Evolutionary conservation across 345 rosid genomes (phyloP), one percentile per base, ranked within the genome.

Genomic region (Populus ilicifolia): DNA sequence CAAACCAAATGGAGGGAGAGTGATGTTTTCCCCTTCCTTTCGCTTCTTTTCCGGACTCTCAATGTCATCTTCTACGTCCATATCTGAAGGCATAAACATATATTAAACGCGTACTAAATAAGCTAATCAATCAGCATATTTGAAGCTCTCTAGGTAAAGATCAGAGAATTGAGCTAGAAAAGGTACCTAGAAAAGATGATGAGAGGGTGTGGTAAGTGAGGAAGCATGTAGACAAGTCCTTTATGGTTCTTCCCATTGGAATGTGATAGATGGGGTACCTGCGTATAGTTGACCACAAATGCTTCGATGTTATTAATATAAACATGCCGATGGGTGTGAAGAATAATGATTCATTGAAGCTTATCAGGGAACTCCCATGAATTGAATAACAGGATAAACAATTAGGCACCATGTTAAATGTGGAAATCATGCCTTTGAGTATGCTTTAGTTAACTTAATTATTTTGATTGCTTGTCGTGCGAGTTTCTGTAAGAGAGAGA

Each of bases 251-350:
- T 78, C 98, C 98, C 99, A 94, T 96, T 21, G 99, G 99, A 72
- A 96, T 96, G 85, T 92, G 99, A 81, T 96, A 96, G 43, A 96
- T 96, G 0, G 99, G 99, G 70, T 96, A 96, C 97, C 97, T 92
- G 83, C 54, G 78, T 2, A 62, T 61, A 16, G 52, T 61, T 69
- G 62, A 69, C 56, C 77, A 59, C 36, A 73, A 70, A 30, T 44
- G 46, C 44, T 43, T n/a, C 50, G 5, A 3, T 12, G 14, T 78
- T 25, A 27, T 2, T 67, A n/a, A n/a, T 1, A 9, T 56, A 9
- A n/a, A n/a, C 63, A 56, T n/a, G 63, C 9, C 3, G 63, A n/a
- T n/a, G 63, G 11, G 25, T 56, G 23, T 21, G 5, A n/a, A 10
- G 12, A 56, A 56, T 27, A 56, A 56, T n/a, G 27, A 3, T n/a